These are phyloP conservation scores for Fomitopsis palustris DNA, from an alignment of 1,284 basidiomycete genomes.

Conservation along the genomic window DNA sequence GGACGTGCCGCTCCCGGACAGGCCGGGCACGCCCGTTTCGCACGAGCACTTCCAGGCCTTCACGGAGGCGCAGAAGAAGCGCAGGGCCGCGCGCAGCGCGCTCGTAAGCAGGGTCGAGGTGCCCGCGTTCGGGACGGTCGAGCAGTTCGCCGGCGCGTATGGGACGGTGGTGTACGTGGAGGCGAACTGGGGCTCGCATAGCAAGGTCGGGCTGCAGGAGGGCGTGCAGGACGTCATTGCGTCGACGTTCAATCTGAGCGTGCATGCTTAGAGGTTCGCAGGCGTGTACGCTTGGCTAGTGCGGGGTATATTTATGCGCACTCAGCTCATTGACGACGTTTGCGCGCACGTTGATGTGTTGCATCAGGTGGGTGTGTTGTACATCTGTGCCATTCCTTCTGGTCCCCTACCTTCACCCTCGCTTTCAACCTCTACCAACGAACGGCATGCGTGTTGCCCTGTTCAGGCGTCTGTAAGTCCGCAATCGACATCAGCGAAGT, in stretches of 20 bases:
- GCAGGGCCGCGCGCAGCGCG: constrained; percentile 34
- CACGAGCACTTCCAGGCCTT: constrained; percentile 22
- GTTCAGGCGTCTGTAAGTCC: not conserved
- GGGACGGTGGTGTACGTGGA: constrained; percentile 58
- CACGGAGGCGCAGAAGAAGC: constrained; percentile 18
- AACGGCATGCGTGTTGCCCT: constrained; percentile 26
- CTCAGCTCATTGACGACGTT: no score
- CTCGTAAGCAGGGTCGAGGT: constrained; percentile 47
- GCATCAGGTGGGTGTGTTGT: no score
- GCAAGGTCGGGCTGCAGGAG: constrained; percentile 63
- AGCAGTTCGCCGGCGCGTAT: constrained; percentile 46
- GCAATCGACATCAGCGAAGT: no score
- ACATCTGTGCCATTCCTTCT: not conserved
- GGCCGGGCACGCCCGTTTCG: constrained; percentile 16
- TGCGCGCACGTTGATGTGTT: no score
- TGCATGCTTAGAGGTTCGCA: not conserved
- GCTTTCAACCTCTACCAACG: constrained; percentile 11
- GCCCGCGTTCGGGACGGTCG: constrained; percentile 54
- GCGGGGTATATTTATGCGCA: no score
- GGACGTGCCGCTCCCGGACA: constrained; percentile 35
- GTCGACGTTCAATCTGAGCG: constrained; percentile 36
- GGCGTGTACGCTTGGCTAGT: not conserved
- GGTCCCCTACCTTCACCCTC: not conserved
- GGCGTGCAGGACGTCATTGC: constrained; percentile 71
- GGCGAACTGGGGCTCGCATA: constrained; percentile 61